Evolutionary conservation across 2,329 filamentous ascomycete genomes (phyloP).

Genomic region (Sporothrix pallida): DNA sequence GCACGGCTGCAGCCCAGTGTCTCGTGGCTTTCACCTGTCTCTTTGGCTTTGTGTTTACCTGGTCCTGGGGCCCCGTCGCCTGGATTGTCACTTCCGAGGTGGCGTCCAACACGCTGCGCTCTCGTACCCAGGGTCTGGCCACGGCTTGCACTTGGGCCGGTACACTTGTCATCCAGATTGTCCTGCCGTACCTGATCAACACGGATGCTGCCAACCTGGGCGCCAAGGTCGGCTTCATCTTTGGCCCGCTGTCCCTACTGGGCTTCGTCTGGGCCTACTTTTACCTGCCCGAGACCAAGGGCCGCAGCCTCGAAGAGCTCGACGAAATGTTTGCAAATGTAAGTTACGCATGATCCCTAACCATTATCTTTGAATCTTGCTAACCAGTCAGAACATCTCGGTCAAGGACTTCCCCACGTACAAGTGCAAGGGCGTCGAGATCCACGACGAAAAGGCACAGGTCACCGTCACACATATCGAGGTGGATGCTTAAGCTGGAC

Average conservation of each 20-base stretch:
- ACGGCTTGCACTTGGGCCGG: slow-evolving; percentile 17
- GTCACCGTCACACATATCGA: not conserved
- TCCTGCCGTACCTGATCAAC: slow-evolving; percentile 38
- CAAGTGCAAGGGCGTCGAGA: not conserved
- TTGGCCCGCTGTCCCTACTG: slow-evolving; percentile 43
- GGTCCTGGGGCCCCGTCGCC: slow-evolving; percentile 27
- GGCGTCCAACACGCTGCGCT: slow-evolving; percentile 25
- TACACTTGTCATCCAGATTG: slow-evolving; percentile 21
- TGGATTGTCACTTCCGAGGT: slow-evolving; percentile 20
- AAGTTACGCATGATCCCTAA: not conserved
- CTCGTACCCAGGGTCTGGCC: slow-evolving; percentile 8
- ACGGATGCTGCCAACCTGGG: slow-evolving; percentile 42
- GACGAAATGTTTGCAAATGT: slow-evolving; percentile 50
- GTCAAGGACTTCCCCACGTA: slow-evolving; percentile 7
- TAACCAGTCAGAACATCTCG: slow-evolving; percentile 6
- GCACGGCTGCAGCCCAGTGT: slow-evolving; percentile 9
- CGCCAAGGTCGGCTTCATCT: slow-evolving; percentile 48
- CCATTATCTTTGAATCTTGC: not conserved
- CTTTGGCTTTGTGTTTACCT: slow-evolving; percentile 13
- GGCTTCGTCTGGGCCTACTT: slow-evolving; percentile 50
- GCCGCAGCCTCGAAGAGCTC: slow-evolving; percentile 56
- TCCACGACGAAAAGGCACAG: slow-evolving; percentile 8
- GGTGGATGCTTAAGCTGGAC: not conserved
- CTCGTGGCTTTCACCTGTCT: slow-evolving; percentile 10
- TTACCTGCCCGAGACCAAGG: slow-evolving; percentile 53